A percentile compares a stretch with the other conserved stretches of the same genome.
These are phyloP conservation scores for Solidago caesia DNA, from an alignment of 129 eudicot species.

Conservation along the genomic window DNA sequence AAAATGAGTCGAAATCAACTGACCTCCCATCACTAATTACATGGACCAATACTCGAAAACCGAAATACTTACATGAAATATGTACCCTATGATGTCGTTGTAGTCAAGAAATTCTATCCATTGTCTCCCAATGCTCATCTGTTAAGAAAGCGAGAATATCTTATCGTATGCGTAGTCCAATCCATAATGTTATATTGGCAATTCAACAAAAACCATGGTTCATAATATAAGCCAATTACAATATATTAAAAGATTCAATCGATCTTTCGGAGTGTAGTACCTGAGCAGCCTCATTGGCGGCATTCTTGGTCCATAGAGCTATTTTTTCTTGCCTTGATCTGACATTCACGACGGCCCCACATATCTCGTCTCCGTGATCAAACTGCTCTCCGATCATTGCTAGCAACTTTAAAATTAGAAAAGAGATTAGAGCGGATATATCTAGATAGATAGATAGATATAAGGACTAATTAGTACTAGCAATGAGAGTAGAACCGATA, in stretches of 20 bases:
- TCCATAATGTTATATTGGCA: neutral
- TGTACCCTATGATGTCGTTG: constrained; percentile 70
- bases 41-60: neutral
- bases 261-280: constrained; percentile 28
- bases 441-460: too few relatives aligned
- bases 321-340: constrained; percentile 74
- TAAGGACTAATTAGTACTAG: neutral
- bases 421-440: neutral
- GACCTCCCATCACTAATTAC: neutral
- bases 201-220: neutral
- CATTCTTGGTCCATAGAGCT: constrained; percentile 88
- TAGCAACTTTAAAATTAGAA: constrained; percentile 48
- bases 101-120: constrained; percentile 81
- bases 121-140: constrained; percentile 80
- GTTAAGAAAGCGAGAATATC: constrained; percentile 5
- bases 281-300: constrained; percentile 94
- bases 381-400: constrained; percentile 99
- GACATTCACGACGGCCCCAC: constrained; percentile 93
- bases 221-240: neutral
- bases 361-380: constrained; percentile 87
- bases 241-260: too few relatives aligned
- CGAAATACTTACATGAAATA: constrained; percentile 60
- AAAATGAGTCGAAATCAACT: neutral
- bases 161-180: neutral
- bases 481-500: neutral